These are phyloP conservation scores for Fusarium begoniae DNA, from an alignment of 2,329 filamentous ascomycete genomes.

Conservation along the genomic window DNA sequence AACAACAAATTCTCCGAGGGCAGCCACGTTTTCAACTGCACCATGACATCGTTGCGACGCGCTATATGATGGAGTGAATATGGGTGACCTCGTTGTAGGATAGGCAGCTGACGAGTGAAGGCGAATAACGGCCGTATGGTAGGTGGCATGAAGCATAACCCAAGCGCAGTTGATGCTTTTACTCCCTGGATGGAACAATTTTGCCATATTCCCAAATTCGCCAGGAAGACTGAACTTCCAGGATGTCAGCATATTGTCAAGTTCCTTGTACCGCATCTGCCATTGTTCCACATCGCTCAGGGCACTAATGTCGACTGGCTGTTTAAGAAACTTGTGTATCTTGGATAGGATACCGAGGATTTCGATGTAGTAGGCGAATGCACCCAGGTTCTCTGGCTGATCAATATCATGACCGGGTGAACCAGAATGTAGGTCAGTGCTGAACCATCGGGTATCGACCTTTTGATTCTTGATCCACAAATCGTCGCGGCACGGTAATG, in stretches of 20 bases:
- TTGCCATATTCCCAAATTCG: slow-evolving; percentile 86
- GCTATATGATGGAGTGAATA: slow-evolving; percentile 89
- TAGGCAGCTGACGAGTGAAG: slow-evolving; percentile 93
- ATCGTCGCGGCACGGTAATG: slow-evolving; percentile 86
- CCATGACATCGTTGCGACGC: slow-evolving; percentile 84
- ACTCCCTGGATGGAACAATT: slow-evolving; percentile 75
- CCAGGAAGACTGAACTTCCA: slow-evolving; percentile 87
- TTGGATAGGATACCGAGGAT: slow-evolving; percentile 86
- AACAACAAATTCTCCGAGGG: slow-evolving; percentile 80
- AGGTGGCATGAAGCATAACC: slow-evolving; percentile 92
- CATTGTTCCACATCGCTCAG: slow-evolving; percentile 87
- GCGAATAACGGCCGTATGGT: slow-evolving; percentile 88
- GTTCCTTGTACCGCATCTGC: slow-evolving; percentile 86
- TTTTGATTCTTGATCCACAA: slow-evolving; percentile 84
- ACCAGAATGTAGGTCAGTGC: slow-evolving; percentile 56
- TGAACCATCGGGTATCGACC: slow-evolving; percentile 87
- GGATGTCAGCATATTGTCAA: slow-evolving; percentile 79
- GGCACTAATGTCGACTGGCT: slow-evolving; percentile 87
- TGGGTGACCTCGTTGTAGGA: slow-evolving; percentile 85
- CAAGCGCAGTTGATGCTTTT: slow-evolving; percentile 82
- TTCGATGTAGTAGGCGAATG: slow-evolving; percentile 91
- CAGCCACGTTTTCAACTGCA: slow-evolving; percentile 84
- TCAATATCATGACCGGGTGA: slow-evolving; percentile 70
- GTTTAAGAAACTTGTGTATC: slow-evolving; percentile 88
- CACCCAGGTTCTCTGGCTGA: slow-evolving; percentile 82